Conservation (phyloP, 306 rosid species). For the Fragaria ananassa region DNA sequence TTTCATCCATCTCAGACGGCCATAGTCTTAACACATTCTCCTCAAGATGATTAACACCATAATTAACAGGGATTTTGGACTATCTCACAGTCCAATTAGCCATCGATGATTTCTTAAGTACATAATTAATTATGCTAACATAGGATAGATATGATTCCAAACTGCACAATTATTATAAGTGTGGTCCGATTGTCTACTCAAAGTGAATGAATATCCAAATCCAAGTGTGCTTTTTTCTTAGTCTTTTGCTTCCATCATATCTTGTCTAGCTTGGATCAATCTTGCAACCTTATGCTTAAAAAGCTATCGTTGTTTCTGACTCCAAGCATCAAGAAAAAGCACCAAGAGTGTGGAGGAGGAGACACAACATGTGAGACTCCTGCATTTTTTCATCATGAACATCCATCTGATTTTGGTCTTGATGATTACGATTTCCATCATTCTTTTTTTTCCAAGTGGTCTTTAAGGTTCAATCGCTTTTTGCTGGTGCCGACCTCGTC, state of each 20-base stretch:
- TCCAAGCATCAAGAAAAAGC: slow-evolving; percentile 14
- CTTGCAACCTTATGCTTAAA: slow-evolving; percentile 13
- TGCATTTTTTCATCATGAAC: slow-evolving; percentile 26
- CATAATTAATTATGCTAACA: slow-evolving; percentile 9
- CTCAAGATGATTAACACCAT: slow-evolving; percentile 24
- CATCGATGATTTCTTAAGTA: background rate
- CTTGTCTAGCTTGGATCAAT: slow-evolving; percentile 25
- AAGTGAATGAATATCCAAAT: slow-evolving; percentile 17
- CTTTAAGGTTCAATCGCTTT: background rate
- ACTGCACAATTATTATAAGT: slow-evolving; percentile 21
- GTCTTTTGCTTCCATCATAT: slow-evolving; percentile 23
- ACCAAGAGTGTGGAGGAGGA: slow-evolving; percentile 25
- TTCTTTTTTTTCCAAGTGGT: background rate
- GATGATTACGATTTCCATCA: background rate
- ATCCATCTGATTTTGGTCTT: slow-evolving; percentile 20
- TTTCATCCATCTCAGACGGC: slow-evolving; percentile 6
- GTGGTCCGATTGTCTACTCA: slow-evolving; percentile 29
- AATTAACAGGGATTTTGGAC: slow-evolving; percentile 27
- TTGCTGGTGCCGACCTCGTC: background rate
- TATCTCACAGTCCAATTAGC: slow-evolving; percentile 17
- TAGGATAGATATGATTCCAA: slow-evolving; percentile 20
- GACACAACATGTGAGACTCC: slow-evolving; percentile 41
- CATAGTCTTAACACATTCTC: background rate
- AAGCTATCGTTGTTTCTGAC: slow-evolving; percentile 18
- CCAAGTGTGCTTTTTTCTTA: slow-evolving; percentile 14